These are phyloP conservation scores for Xylariaceae sp. DNA, from an alignment of 2,329 filamentous ascomycete species.

Conservation along the genomic window DNA sequence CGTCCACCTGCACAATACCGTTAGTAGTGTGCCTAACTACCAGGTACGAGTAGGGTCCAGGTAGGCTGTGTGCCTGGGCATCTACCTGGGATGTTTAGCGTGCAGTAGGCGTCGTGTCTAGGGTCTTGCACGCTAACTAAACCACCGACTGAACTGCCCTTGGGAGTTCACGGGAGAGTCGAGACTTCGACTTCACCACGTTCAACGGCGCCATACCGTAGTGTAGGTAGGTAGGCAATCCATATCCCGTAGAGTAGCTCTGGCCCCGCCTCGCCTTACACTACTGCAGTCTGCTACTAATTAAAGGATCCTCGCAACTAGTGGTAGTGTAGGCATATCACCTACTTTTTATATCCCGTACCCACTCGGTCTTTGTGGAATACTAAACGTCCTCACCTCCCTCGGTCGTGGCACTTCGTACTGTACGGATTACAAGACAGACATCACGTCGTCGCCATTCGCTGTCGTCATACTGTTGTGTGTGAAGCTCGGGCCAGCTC, in stretches of 20 bases:
- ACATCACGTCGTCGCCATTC: background rate
- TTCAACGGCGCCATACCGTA: no score
- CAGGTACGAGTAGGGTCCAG: no score
- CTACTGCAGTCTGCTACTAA: background rate
- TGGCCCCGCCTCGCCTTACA: background rate
- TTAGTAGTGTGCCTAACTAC: background rate
- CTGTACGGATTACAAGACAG: background rate
- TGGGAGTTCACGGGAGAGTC: no score
- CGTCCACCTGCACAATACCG: background rate
- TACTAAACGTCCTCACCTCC: background rate
- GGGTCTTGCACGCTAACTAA: background rate
- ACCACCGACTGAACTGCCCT: background rate
- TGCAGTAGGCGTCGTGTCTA: background rate
- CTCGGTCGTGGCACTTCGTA: background rate
- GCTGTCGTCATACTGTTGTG: background rate
- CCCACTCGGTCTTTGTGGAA: background rate
- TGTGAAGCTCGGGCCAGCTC: conserved; percentile 7
- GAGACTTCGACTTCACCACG: no score
- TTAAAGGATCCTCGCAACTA: background rate
- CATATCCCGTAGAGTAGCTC: no score
- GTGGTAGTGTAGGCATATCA: no score
- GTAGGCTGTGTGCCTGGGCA: no score
- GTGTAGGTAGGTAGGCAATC: background rate
- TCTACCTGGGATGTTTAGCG: background rate
- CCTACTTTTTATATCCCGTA: no score